A percentile compares a stretch with the other conserved stretches of the same genome.
Evolutionary conservation across 75 land plant genomes (phyloP).

Genomic region (Cupressus sempervirens): DNA sequence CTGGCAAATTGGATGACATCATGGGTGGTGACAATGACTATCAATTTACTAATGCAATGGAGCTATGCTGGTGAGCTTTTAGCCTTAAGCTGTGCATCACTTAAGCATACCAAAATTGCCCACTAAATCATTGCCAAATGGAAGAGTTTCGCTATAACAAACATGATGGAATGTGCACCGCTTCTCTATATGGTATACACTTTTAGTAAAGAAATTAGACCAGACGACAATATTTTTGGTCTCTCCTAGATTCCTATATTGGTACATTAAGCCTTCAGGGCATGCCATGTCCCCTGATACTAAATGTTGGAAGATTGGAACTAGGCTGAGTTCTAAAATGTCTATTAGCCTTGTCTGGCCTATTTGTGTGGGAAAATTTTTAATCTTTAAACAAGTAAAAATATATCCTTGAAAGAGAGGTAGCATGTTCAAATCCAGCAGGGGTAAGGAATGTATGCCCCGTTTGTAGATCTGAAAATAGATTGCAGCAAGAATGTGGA

Average conservation of each 20-base stretch:
- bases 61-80: conserved; percentile 50
- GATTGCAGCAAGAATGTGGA: too few relatives aligned
- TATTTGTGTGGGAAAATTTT: not conserved
- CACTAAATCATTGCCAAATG: too few relatives aligned
- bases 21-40: conserved; percentile 66
- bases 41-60: conserved; percentile 68
- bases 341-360: too few relatives aligned
- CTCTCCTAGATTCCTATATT: not conserved
- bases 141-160: too few relatives aligned
- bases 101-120: too few relatives aligned
- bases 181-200: not conserved
- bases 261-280: not conserved
- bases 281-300: not conserved
- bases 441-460: too few relatives aligned
- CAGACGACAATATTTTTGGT: not conserved
- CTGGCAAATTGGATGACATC: conserved; percentile 62
- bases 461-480: too few relatives aligned
- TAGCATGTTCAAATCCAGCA: too few relatives aligned
- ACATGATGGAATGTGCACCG: not conserved
- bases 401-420: too few relatives aligned
- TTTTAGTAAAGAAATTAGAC: not conserved
- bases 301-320: not conserved
- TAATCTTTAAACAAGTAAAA: not conserved
- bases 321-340: not conserved
- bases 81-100: not conserved